A percentile compares a stretch with the other conserved stretches of the same genome.
phyloP scores from a whole-genome alignment of 768 basidiomycete species.

The Trametes cingulata region DNA sequence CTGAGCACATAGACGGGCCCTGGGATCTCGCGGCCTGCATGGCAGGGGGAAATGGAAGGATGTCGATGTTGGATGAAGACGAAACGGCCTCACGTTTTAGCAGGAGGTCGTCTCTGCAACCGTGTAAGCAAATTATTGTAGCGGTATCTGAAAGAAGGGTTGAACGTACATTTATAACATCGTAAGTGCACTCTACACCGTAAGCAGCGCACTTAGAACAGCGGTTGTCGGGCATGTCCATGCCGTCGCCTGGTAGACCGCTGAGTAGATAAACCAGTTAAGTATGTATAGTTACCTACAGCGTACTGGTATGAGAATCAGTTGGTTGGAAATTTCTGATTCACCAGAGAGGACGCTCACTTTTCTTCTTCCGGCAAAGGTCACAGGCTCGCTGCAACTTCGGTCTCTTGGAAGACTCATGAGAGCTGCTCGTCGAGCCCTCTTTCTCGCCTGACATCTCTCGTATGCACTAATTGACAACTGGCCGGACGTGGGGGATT shows the following conservation, averaged over 20 bases:
- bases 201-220: background rate
- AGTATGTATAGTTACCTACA: background rate
- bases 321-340: constrained; percentile 36
- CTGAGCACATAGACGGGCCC: too few relatives aligned
- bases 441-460: background rate
- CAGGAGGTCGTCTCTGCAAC: background rate
- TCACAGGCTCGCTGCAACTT: constrained; percentile 36
- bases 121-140: background rate
- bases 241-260: background rate
- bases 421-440: background rate
- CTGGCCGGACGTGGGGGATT: too few relatives aligned
- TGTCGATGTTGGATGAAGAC: too few relatives aligned
- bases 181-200: background rate
- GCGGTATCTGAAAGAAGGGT: background rate
- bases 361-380: constrained; percentile 35
- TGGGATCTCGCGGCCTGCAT: too few relatives aligned
- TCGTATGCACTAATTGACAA: too few relatives aligned
- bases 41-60: too few relatives aligned
- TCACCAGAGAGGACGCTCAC: constrained; percentile 33
- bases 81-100: background rate
- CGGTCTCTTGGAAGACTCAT: constrained; percentile 26
- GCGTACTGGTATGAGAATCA: constrained; percentile 37
- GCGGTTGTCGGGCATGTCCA: background rate
- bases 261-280: background rate
- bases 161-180: background rate